A percentile compares a stretch with the other conserved stretches of the same genome.
Evolutionary conservation across 495 filamentous ascomycete species (phyloP).

Genomic region (Aspergillus sclerotiicarbonarius): DNA sequence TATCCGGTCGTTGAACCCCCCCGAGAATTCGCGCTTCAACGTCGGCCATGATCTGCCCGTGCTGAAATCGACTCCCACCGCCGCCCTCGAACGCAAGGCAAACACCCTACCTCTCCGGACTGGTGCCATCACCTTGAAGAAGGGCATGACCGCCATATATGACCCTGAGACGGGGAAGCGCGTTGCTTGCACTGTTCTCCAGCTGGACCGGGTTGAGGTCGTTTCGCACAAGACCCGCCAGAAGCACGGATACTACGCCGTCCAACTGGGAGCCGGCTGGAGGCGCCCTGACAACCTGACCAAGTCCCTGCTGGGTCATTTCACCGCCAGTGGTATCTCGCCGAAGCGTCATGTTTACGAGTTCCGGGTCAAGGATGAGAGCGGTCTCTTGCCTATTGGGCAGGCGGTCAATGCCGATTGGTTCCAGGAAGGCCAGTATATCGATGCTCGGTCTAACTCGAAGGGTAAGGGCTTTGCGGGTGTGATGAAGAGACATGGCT

Average conservation of each 20-base stretch:
- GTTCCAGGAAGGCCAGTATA: constrained; percentile 86
- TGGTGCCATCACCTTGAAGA: constrained; percentile 82
- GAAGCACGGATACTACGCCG: constrained; percentile 85
- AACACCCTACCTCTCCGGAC: constrained; percentile 74
- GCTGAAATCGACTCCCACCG: constrained; percentile 69
- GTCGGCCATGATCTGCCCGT: constrained; percentile 44
- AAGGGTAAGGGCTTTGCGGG: constrained; percentile 91
- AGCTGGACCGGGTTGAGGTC: constrained; percentile 89
- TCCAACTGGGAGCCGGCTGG: constrained; percentile 83
- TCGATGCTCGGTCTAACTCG: constrained; percentile 76
- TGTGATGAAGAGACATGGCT: constrained; percentile 95
- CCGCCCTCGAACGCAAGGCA: constrained; percentile 76
- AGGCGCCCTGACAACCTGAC: constrained; percentile 72
- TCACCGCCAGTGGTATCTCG: constrained; percentile 68
- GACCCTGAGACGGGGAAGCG: constrained; percentile 71
- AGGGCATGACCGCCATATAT: constrained; percentile 92
- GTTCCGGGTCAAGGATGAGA: constrained; percentile 73
- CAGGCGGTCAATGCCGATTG: constrained; percentile 72
- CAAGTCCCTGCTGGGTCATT: constrained; percentile 81
- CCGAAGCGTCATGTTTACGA: constrained; percentile 81
- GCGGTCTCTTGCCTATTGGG: constrained; percentile 71
- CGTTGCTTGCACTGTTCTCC: constrained; percentile 85
- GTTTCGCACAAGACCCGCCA: constrained; percentile 76
- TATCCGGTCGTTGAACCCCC: constrained; percentile 50
- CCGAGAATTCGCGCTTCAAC: constrained; percentile 48